Evolutionary conservation across 305 asterid genomes (phyloP).

Genomic region (Fraxinus angustifolia): DNA sequence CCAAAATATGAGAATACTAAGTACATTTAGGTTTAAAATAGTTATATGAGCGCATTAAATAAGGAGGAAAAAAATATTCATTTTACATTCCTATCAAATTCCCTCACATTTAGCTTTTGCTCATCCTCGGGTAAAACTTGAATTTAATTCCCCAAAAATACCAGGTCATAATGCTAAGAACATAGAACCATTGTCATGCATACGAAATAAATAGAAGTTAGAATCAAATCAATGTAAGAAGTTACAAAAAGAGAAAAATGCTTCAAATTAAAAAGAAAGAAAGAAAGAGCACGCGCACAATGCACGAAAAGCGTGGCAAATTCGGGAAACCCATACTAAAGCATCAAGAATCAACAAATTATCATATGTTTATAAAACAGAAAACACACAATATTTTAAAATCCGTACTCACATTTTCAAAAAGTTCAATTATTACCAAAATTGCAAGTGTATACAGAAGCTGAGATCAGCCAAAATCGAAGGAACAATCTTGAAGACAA

Average conservation of each 20-base stretch:
- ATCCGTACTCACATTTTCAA: neutral
- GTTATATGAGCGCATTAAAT: no score
- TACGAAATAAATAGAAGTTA: neutral
- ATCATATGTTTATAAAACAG: neutral
- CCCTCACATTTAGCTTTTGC: no score
- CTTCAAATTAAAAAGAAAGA: neutral
- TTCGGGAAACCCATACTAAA: conserved; percentile 1
- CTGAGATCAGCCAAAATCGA: conserved; percentile 19
- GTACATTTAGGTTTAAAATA: no score
- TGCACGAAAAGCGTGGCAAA: conserved; percentile 11
- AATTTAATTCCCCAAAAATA: no score
- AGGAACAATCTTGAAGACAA: neutral
- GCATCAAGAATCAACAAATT: neutral
- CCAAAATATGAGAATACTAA: no score
- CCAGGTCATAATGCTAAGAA: no score
- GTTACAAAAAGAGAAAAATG: neutral
- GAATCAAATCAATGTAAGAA: conserved; percentile 1
- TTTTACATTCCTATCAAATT: no score
- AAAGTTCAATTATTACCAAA: conserved; percentile 22
- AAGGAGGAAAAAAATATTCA: no score
- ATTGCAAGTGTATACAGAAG: conserved; percentile 21
- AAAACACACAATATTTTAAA: conserved; percentile 7
- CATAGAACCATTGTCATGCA: no score
- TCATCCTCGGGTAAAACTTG: no score
- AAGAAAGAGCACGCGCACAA: neutral